These are phyloP conservation scores for Sugiyamaella mastotermitis DNA, from an alignment of 805 yeast genomes.

Conservation along the genomic window DNA sequence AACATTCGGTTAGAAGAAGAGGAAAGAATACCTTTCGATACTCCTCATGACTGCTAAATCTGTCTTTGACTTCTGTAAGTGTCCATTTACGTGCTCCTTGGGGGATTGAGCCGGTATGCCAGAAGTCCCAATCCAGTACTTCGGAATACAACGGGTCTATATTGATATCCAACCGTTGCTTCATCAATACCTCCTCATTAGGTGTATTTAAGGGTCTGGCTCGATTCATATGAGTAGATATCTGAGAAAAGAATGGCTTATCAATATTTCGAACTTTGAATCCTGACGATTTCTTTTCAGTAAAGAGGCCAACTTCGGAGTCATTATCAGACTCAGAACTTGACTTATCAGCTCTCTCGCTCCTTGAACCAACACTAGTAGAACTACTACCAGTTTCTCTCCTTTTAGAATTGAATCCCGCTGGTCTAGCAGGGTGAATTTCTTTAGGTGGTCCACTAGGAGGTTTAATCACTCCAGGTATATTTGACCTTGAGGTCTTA, in stretches of 20 bases:
- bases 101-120: no score
- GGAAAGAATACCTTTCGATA: constrained; percentile 74
- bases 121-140: constrained; percentile 71
- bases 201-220: constrained; percentile 24
- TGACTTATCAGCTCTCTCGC: constrained; percentile 21
- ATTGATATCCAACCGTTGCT: constrained; percentile 71
- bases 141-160: constrained; percentile 65
- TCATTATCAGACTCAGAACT: constrained; percentile 32
- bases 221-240: not conserved
- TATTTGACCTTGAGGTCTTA: constrained; percentile 12
- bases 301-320: constrained; percentile 35
- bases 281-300: constrained; percentile 27
- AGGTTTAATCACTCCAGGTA: constrained; percentile 8
- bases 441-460: constrained; percentile 12
- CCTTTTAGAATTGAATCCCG: constrained; percentile 40
- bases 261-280: constrained; percentile 12
- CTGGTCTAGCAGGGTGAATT: constrained; percentile 43
- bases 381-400: not conserved
- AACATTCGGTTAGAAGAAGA: constrained; percentile 76
- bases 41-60: constrained; percentile 53
- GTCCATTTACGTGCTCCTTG: no score
- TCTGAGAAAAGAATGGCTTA: constrained; percentile 9
- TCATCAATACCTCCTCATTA: constrained; percentile 66
- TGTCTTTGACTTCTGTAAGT: constrained; percentile 46
- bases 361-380: constrained; percentile 19